phyloP scores from a whole-genome alignment of 805 yeast species.

The Osmozyma mogii region DNA sequence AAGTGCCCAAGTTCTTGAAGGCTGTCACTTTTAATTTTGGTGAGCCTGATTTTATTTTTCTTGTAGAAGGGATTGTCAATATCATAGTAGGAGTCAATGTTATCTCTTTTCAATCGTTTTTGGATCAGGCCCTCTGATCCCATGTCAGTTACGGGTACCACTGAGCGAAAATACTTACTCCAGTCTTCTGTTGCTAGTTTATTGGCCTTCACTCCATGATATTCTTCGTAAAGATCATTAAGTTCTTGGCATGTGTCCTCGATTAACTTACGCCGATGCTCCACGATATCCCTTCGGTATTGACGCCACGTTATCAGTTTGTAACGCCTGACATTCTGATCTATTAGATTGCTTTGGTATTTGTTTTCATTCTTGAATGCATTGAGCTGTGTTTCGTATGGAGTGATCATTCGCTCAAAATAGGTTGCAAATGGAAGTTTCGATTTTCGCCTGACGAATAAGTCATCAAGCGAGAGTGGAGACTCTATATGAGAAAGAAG shows the following conservation, averaged over 20 bases:
- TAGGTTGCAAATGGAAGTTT: slow-evolving; percentile 17
- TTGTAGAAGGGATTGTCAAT: slow-evolving; percentile 16
- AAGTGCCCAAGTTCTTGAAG: slow-evolving; percentile 4
- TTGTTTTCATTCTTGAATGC: slow-evolving; percentile 20
- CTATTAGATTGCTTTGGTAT: slow-evolving; percentile 21
- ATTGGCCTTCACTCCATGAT: slow-evolving; percentile 16
- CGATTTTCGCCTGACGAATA: slow-evolving; percentile 11
- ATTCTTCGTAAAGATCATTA: slow-evolving; percentile 21
- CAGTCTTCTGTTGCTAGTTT: slow-evolving; percentile 5
- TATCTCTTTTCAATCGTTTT: slow-evolving; percentile 4
- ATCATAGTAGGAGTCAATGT: slow-evolving; percentile 16
- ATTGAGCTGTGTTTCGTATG: slow-evolving; percentile 16
- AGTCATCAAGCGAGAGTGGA: slow-evolving; percentile 27
- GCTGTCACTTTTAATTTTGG: slow-evolving; percentile 10
- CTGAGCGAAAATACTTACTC: slow-evolving; percentile 21
- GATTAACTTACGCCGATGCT: slow-evolving; percentile 18
- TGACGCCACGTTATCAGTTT: slow-evolving; percentile 28
- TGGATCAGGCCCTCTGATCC: slow-evolving; percentile 7
- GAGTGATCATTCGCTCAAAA: slow-evolving; percentile 16
- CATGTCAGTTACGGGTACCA: slow-evolving; percentile 13
- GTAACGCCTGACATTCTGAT: slow-evolving; percentile 15
- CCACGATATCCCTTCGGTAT: slow-evolving; percentile 18
- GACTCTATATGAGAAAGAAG: slow-evolving; percentile 23
- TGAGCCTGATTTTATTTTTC: slow-evolving; percentile 25
- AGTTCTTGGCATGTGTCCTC: slow-evolving; percentile 20